Base-by-base conservation (phyloP, 768 basidiomycete genomes). In the Tephrocybe sp. region DNA sequence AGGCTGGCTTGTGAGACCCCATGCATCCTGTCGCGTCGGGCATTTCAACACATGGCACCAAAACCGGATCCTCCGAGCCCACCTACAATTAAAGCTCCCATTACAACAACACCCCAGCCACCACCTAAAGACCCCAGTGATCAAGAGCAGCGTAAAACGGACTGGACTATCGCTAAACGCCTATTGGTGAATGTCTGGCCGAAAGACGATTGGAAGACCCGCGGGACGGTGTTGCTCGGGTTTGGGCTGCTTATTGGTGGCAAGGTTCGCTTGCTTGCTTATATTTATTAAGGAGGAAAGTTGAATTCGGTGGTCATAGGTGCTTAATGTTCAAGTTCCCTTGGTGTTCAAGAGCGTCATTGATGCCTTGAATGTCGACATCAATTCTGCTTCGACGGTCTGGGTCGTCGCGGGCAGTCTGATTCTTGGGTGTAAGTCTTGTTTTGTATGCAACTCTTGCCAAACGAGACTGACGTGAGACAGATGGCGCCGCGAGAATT, bases 241-340 rank as follows among this genome's bases (percentile, higher is more conserved):
- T 79, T 99, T 43, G 79, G 72, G 0, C 68, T 98, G 53, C 73
- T 98, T 36, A 76, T 98, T 37, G 72, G 79, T 13, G 93, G 92
- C 44, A 99, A 99, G 80, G 92, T 94, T 44, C 47, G 77, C 51
- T 34, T 9, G 2, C 19, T 11, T 9, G 38, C 9, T 53, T 45
- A 61, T n/a, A 31, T 6, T n/a, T n/a, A n/a, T n/a, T n/a, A n/a
- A n/a, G n/a, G n/a, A 4, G n/a, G 11, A 41, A 31, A 13, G 11
- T 32, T 49, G 24, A 35, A 19, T 16, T 28, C 30, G 18, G 35
- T 40, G 32, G 36, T 44, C 8, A 42, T 25, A 94, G 93, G 70
- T 97, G 36, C 70, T 98, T 49, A 99, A 98, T 64, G 97, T 99
- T 1, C 96, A 98, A 77, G 95, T 99, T n/a, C 97, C 97, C 0